These are phyloP conservation scores for Leccinum subgranulosum DNA, from an alignment of 768 basidiomycete genomes.

Conservation along the genomic window DNA sequence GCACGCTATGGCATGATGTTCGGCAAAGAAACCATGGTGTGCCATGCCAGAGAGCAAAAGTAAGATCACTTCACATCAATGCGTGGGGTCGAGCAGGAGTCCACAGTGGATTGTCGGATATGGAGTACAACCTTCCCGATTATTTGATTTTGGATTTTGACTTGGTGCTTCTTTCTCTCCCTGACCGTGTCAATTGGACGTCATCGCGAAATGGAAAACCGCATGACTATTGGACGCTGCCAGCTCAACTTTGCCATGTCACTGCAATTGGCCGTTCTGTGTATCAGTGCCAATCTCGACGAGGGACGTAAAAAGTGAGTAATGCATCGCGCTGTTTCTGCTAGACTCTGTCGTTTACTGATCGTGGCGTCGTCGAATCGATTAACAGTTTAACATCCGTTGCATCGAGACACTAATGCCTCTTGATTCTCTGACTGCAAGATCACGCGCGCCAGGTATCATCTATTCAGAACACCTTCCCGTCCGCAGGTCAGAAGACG, in stretches of 20 bases:
- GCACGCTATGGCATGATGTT: background rate
- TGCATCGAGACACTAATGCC: background rate
- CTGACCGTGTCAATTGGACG: constrained; percentile 9
- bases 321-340: background rate
- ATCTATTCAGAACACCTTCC: constrained; percentile 3
- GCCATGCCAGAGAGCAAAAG: no score
- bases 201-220: constrained; percentile 14
- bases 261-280: background rate
- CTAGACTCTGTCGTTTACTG: background rate
- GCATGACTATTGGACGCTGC: background rate
- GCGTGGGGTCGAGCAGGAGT: background rate
- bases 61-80: background rate
- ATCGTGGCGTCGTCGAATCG: constrained; percentile 7
- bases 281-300: background rate
- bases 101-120: background rate
- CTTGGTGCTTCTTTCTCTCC: constrained; percentile 18
- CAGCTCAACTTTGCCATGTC: background rate
- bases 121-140: background rate
- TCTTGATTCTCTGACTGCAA: background rate
- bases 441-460: background rate
- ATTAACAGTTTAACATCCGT: constrained; percentile 2
- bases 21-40: background rate
- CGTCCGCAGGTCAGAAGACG: constrained; percentile 15
- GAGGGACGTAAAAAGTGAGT: constrained; percentile 22
- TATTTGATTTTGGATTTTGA: background rate